Percentiles rank a stretch among this genome's conserved stretches.
Conservation (phyloP, 2,329 filamentous ascomycete species). For the Bimuria novae-zelandiae region DNA sequence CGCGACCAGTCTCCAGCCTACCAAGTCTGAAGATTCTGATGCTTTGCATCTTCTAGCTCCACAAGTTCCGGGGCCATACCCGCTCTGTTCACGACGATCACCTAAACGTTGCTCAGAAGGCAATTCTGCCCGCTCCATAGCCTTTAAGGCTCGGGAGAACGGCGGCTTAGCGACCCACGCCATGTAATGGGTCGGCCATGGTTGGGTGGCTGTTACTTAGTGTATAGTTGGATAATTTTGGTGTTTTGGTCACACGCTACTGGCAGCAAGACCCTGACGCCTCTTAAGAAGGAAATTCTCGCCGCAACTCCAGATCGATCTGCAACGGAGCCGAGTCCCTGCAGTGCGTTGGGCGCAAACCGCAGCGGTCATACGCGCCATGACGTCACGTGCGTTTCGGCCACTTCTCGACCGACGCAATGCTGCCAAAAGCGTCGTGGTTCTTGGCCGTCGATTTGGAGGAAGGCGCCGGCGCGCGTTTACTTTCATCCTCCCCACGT, state of each 20-base stretch:
- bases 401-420: neutral
- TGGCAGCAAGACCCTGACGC: slow-evolving; percentile 7
- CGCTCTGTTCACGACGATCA: slow-evolving; percentile 4
- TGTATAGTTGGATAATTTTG: slow-evolving; percentile 17
- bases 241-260: slow-evolving; percentile 19
- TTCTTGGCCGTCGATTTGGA: neutral
- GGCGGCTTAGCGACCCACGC: too few species aligned
- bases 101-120: slow-evolving; percentile 22
- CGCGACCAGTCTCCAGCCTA: slow-evolving; percentile 29
- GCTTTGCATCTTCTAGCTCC: slow-evolving; percentile 24
- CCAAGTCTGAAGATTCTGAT: slow-evolving; percentile 20
- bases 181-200: too few species aligned
- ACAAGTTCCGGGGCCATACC: slow-evolving; percentile 4
- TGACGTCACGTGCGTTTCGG: slow-evolving; percentile 12
- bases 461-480: slow-evolving; percentile 10
- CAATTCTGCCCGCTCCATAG: slow-evolving; percentile 32
- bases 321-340: neutral
- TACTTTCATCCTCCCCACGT: neutral
- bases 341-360: slow-evolving; percentile 5
- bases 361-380: slow-evolving; percentile 12
- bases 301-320: slow-evolving; percentile 21
- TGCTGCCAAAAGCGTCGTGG: neutral
- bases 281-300: slow-evolving; percentile 32
- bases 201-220: slow-evolving; percentile 26
- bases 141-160: too few species aligned